Evolutionary conservation across 2,329 filamentous ascomycete species (phyloP).

Genomic region (Boeremia exigua): DNA sequence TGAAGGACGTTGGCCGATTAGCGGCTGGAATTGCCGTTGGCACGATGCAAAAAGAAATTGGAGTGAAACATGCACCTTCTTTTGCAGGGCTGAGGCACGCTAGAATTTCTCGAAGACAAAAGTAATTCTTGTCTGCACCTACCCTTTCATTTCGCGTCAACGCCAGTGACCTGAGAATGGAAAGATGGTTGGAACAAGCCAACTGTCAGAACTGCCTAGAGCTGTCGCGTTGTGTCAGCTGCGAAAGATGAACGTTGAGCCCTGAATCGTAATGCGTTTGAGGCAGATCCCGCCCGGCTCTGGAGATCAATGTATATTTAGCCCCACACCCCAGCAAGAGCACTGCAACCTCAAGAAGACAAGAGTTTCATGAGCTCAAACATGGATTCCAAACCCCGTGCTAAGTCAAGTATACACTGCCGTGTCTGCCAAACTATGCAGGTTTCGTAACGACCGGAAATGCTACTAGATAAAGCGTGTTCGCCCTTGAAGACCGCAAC

Average conservation of each 20-base stretch:
- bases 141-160: constrained; percentile 7
- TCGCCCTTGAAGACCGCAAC: constrained; percentile 27
- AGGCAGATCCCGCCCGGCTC: constrained; percentile 12
- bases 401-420: constrained; percentile 28
- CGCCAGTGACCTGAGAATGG: constrained; percentile 7
- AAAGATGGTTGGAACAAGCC: constrained; percentile 3
- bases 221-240: constrained; percentile 6
- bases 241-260: constrained; percentile 4
- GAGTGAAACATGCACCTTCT: constrained; percentile 12
- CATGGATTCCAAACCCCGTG: constrained; percentile 5
- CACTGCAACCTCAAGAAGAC: constrained; percentile 3
- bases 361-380: constrained; percentile 8
- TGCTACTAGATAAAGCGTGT: constrained; percentile 16
- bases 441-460: constrained; percentile 39
- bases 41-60: constrained; percentile 15
- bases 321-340: constrained; percentile 1
- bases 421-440: constrained; percentile 38
- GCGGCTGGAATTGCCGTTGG: constrained; percentile 6
- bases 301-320: constrained; percentile 13
- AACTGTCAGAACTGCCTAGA: not conserved
- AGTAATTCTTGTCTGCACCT: constrained; percentile 5
- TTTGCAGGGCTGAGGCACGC: constrained; percentile 21
- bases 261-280: constrained; percentile 14
- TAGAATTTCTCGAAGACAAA: constrained; percentile 29
- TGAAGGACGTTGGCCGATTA: constrained; percentile 4